Conservation (phyloP, 2,329 filamentous ascomycete genomes). For the Aureobasidium sp. region DNA sequence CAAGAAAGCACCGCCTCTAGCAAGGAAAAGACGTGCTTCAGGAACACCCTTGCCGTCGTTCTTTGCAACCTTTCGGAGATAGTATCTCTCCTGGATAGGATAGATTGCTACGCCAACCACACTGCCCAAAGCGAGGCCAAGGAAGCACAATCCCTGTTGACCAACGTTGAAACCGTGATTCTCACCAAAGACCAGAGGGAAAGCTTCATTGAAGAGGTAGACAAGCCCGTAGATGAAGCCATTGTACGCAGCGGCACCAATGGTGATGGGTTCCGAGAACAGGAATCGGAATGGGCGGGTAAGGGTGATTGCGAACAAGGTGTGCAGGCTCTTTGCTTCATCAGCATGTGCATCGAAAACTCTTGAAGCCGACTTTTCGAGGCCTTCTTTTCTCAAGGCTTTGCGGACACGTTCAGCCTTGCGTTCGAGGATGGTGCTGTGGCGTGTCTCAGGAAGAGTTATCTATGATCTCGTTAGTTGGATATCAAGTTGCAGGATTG, state of each 20-base stretch:
- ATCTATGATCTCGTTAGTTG: background rate
- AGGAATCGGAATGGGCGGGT: constrained; percentile 44
- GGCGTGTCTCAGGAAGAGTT: constrained; percentile 27
- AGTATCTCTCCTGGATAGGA: constrained; percentile 22
- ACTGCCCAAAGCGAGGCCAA: constrained; percentile 23
- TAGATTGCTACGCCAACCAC: constrained; percentile 20
- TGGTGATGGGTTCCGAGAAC: constrained; percentile 41
- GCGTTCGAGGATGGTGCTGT: constrained; percentile 26
- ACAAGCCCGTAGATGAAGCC: constrained; percentile 44
- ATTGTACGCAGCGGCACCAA: constrained; percentile 44
- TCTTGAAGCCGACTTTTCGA: constrained; percentile 9
- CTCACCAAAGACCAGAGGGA: constrained; percentile 43
- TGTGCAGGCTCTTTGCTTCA: constrained; percentile 16
- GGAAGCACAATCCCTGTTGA: constrained; percentile 22
- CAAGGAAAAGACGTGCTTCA: constrained; percentile 26
- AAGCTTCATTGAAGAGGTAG: constrained; percentile 46
- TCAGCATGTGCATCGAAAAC: constrained; percentile 21
- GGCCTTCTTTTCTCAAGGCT: constrained; percentile 18
- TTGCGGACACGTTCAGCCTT: constrained; percentile 66
- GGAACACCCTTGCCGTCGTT: constrained; percentile 25
- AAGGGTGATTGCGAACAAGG: constrained; percentile 37
- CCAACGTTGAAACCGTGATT: constrained; percentile 23
- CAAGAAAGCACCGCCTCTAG: constrained; percentile 21
- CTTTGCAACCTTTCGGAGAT: constrained; percentile 18
- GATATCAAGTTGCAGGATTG: background rate